These are phyloP conservation scores for Candida maesae DNA, from an alignment of 805 yeast species.

Conservation along the genomic window DNA sequence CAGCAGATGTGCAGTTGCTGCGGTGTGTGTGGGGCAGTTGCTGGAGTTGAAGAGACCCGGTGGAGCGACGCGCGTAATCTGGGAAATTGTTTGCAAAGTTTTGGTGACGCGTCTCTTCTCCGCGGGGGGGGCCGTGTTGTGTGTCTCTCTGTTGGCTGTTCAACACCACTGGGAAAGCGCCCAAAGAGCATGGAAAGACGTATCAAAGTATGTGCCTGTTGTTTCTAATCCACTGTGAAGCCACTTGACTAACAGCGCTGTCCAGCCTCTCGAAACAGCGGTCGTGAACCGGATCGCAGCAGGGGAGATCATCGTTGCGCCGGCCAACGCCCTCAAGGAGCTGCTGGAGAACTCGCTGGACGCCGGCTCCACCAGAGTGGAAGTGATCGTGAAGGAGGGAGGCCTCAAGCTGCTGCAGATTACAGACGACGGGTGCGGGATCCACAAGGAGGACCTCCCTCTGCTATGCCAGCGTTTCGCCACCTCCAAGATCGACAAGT, in stretches of 20 bases:
- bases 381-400: slow-evolving; percentile 84
- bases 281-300: slow-evolving; percentile 95
- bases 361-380: slow-evolving; percentile 72
- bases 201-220: slow-evolving; percentile 1
- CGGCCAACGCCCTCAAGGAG: slow-evolving; percentile 92
- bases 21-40: no score
- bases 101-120: background rate
- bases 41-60: no score
- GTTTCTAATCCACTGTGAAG: background rate
- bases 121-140: no score
- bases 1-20: background rate
- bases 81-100: slow-evolving; percentile 1
- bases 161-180: no score
- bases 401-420: slow-evolving; percentile 84
- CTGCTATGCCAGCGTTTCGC: slow-evolving; percentile 90
- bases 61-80: background rate
- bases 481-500: slow-evolving; percentile 73
- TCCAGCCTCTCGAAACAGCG: slow-evolving; percentile 49
- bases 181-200: slow-evolving; percentile 1
- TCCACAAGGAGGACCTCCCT: slow-evolving; percentile 63
- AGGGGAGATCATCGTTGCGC: slow-evolving; percentile 92
- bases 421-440: slow-evolving; percentile 87
- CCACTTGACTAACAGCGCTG: background rate
- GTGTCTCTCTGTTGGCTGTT: no score
- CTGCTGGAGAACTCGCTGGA: slow-evolving; percentile 90